Evolutionary conservation across 148 eudicot species (phyloP), one percentile per base, ranked within the genome.

Genomic region (Polygonum maritimum): DNA sequence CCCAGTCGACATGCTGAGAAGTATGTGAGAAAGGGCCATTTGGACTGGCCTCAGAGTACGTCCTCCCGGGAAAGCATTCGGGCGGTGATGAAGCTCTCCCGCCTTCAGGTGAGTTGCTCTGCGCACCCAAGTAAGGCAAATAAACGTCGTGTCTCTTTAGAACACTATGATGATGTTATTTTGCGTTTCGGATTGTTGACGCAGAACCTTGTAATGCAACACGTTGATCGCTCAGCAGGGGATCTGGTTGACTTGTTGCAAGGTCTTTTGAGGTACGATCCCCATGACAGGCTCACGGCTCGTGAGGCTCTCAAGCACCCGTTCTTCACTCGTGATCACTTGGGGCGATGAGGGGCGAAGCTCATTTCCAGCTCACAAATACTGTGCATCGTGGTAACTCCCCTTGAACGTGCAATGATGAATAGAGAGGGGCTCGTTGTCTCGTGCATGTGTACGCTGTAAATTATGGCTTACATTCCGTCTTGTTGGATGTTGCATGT

Each of bases 21-120:
- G 79, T 85, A 87, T 79, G 76, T 87, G 2, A 76, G 87, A 76
- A 84, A 81, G 54, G 87, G 87, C 5, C 78, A 83, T 36, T 71
- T 87, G 65, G 87, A 87, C 75, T 87, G 89, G 89, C 89, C 89
- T 6, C 85, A 80, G 48, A 85, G 84, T 15, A 80, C 89, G 13
- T 47, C 79, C 69, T 85, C 89, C 9, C 75, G 87, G 60, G 89
- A 87, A 57, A 87, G 89, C 75, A 73, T 83, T 57, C 80, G 87
- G 71, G 86, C 87, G 1, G 89, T 87, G 13, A 39, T 74, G 15
- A 87, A 87, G 83, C 76, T 87, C 14, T 82, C 81, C 12, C 86
- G 89, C 2, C 84, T 87, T 22, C 89, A 84, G 89, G 87, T 86
- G 19, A 74, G 36, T 51, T 35, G 4, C 75, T 2, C 21, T 3